Conservation (phyloP, 1,139 yeast species). For the Hemisphaericaspora lyxosophila region DNA sequence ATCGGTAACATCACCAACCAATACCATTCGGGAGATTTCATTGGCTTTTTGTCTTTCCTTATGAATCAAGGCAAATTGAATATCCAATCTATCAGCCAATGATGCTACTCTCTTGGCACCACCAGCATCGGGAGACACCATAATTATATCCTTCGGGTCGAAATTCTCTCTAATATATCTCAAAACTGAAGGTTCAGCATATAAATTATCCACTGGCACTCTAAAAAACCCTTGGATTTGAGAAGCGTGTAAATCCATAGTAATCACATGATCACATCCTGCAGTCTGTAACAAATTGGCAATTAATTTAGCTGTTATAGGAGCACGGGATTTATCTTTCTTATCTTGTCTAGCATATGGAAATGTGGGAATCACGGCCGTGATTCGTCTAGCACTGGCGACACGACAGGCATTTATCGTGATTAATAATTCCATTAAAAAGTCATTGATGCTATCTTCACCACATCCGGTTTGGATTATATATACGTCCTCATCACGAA, state of each 20-base stretch:
- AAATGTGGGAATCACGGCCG: conserved; percentile 77
- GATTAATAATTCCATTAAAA: conserved; percentile 67
- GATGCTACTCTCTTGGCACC: conserved; percentile 85
- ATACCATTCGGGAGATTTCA: conserved; percentile 72
- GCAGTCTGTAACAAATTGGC: conserved; percentile 77
- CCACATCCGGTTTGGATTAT: conserved; percentile 94
- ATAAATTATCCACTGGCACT: conserved; percentile 78
- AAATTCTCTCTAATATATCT: conserved; percentile 62
- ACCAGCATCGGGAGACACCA: conserved; percentile 81
- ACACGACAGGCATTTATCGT: conserved; percentile 76
- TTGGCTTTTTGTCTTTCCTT: conserved; percentile 80
- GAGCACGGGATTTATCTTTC: conserved; percentile 79
- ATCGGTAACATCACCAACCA: conserved; percentile 74
- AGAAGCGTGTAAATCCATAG: conserved; percentile 83
- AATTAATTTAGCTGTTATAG: conserved; percentile 75
- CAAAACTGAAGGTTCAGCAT: conserved; percentile 76
- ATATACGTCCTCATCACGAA: conserved; percentile 93
- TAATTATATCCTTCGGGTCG: conserved; percentile 51
- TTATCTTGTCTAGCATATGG: conserved; percentile 85
- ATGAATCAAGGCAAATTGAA: conserved; percentile 77
- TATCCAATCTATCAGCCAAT: conserved; percentile 71
- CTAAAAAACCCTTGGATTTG: conserved; percentile 83
- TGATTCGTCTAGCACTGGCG: conserved; percentile 76
- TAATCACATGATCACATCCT: conserved; percentile 78
- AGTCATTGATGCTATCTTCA: conserved; percentile 54